Base-by-base conservation (phyloP, 176 grass and related monocot species). In the Dendrocalamus sinicus region DNA sequence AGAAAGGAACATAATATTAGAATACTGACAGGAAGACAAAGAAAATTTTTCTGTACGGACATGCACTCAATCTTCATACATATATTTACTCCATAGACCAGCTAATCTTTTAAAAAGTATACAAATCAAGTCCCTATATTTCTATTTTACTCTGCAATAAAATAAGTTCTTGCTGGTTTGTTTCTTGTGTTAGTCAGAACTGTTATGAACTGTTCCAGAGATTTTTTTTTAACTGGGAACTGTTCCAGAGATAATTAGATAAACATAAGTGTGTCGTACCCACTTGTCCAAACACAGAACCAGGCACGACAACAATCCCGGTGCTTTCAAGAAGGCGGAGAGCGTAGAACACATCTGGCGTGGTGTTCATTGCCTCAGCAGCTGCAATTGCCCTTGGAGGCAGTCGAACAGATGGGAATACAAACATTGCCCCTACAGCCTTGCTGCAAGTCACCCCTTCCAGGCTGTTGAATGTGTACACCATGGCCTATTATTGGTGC, bases 351-450 rank as follows among this genome's bases (percentile, higher is more conserved):
- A 80, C 86, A 82, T 98, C 96, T 47, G 91, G 86, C 3, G 85
- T 82, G 12, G 57, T 85, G 61, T 91, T 91, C 73, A 59, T 83
- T 76, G 75, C 88, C 83, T 86, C 72, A 26, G 93, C 91, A 79
- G 91, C 81, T 61, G 84, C 70, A 52, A 94, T 95, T 16, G 90
- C 91, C 88, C 86, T 95, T 26, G 57, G 60, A 30, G 96, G 81
- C 47, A 98, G 77, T 58, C 61, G 44, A 63, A 98, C 45, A 73
- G 72, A 79, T 28, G 96, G 96, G 86, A 92, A 98, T 48, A 95
- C 54, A 75, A 91, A 98, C 91, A 95, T 94, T 84, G 89, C 96
- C 72, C 96, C 93, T 81, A 95, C 96, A 20, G 88, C 84, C 71
- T 94, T 94, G 84, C 86, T 92, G 86, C 96, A 98, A 26, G 83